Conservation (phyloP, 2,329 filamentous ascomycete genomes). For the Beauveria bassiana region DNA sequence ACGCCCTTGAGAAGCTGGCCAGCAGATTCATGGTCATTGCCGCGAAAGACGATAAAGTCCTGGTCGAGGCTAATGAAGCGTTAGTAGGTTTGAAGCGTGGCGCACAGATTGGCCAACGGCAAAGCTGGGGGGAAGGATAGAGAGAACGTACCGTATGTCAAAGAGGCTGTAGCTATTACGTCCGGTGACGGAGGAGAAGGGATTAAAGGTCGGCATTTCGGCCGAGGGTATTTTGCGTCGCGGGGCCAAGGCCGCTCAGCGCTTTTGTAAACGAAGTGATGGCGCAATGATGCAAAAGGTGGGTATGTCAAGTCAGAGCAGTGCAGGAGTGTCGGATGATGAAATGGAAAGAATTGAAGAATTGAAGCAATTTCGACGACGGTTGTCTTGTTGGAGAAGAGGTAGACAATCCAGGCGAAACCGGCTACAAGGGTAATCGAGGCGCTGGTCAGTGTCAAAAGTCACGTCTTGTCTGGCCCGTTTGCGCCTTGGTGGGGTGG, state of each 20-base stretch:
- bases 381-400: not conserved
- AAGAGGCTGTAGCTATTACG: conserved; percentile 47
- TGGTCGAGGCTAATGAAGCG: conserved; percentile 55
- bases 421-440: not conserved
- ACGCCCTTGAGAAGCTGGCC: conserved; percentile 68
- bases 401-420: not conserved
- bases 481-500: conserved; percentile 7
- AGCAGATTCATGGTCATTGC: conserved; percentile 65
- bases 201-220: conserved; percentile 50
- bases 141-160: conserved; percentile 45
- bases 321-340: too few species aligned
- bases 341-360: too few species aligned
- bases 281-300: not conserved
- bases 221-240: not conserved
- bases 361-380: too few species aligned
- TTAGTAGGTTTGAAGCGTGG: conserved; percentile 10
- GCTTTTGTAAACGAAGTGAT: not conserved
- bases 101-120: not conserved
- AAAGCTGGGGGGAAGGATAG: not conserved
- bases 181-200: conserved; percentile 44
- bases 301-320: too few species aligned
- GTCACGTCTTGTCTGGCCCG: not conserved
- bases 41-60: conserved; percentile 72
- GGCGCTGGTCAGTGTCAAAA: not conserved
- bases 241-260: conserved; percentile 3